Evolutionary conservation across 495 filamentous ascomycete species (phyloP).

Genomic region (Annulohypoxylon nitens): DNA sequence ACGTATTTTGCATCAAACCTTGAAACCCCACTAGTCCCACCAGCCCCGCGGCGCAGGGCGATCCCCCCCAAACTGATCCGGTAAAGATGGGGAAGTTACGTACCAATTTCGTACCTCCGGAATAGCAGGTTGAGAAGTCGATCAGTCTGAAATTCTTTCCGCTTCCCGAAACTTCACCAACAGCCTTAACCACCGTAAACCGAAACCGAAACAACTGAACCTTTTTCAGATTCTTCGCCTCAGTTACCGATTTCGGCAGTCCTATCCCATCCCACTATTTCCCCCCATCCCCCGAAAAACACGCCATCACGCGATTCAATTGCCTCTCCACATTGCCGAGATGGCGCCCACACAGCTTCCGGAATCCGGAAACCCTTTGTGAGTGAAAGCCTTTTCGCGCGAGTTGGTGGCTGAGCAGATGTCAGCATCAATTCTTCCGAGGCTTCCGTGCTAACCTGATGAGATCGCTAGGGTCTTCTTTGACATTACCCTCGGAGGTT

Average conservation of each 20-base stretch:
- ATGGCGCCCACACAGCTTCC: conserved; percentile 69
- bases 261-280: conserved; percentile 10
- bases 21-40: conserved; percentile 23
- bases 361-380: conserved; percentile 67
- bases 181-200: conserved; percentile 15
- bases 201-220: conserved; percentile 27
- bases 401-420: conserved; percentile 31
- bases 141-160: not conserved
- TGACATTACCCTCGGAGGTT: conserved; percentile 92
- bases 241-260: conserved; percentile 6
- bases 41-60: conserved; percentile 28
- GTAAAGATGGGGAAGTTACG: conserved; percentile 4
- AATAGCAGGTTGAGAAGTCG: conserved; percentile 1
- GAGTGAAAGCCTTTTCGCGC: conserved; percentile 46
- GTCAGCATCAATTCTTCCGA: conserved; percentile 12
- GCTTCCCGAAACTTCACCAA: conserved; percentile 24
- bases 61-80: conserved; percentile 17
- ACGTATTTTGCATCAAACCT: not conserved
- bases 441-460: conserved; percentile 26
- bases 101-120: conserved; percentile 17
- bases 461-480: conserved; percentile 78
- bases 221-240: conserved; percentile 11
- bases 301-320: conserved; percentile 14
- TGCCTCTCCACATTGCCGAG: conserved; percentile 18
- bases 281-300: conserved; percentile 2